phyloP scores from a whole-genome alignment of 2,329 filamentous ascomycete species.

The Alternaria triticina region DNA sequence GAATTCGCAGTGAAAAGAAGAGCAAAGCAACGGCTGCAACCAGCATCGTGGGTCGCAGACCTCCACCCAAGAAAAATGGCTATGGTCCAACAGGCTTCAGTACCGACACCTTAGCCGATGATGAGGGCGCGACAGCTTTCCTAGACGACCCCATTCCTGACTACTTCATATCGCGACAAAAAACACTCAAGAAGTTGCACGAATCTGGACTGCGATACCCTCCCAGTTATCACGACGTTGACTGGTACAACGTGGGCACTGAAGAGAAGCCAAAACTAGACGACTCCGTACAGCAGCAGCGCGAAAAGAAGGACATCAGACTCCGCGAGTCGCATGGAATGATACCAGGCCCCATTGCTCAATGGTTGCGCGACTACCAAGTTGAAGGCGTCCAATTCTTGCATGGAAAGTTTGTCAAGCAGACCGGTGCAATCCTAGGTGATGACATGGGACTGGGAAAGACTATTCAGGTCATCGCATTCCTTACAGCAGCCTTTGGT shows the following conservation, averaged over 20 bases:
- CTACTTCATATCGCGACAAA: slow-evolving; percentile 62
- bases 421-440: slow-evolving; percentile 87
- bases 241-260: slow-evolving; percentile 67
- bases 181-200: slow-evolving; percentile 71
- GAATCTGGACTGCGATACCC: slow-evolving; percentile 76
- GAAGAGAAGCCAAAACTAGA: slow-evolving; percentile 74
- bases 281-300: slow-evolving; percentile 65
- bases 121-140: slow-evolving; percentile 59
- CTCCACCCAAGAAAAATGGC: slow-evolving; percentile 22
- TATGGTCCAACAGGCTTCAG: slow-evolving; percentile 23
- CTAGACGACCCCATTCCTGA: slow-evolving; percentile 62
- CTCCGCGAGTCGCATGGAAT: slow-evolving; percentile 77
- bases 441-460: slow-evolving; percentile 99
- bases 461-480: slow-evolving; percentile 93
- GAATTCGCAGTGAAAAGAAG: slow-evolving; percentile 56
- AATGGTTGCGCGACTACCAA: slow-evolving; percentile 92
- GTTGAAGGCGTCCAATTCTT: slow-evolving; percentile 84
- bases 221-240: slow-evolving; percentile 75
- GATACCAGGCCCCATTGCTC: slow-evolving; percentile 87
- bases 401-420: slow-evolving; percentile 87
- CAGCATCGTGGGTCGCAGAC: slow-evolving; percentile 50
- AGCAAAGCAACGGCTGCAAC: slow-evolving; percentile 53
- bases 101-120: slow-evolving; percentile 33
- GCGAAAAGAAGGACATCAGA: slow-evolving; percentile 75
- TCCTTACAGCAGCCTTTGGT: slow-evolving; percentile 88